Evolutionary conservation across 345 rosid species (phyloP).

Genomic region (Kernera saxatilis): DNA sequence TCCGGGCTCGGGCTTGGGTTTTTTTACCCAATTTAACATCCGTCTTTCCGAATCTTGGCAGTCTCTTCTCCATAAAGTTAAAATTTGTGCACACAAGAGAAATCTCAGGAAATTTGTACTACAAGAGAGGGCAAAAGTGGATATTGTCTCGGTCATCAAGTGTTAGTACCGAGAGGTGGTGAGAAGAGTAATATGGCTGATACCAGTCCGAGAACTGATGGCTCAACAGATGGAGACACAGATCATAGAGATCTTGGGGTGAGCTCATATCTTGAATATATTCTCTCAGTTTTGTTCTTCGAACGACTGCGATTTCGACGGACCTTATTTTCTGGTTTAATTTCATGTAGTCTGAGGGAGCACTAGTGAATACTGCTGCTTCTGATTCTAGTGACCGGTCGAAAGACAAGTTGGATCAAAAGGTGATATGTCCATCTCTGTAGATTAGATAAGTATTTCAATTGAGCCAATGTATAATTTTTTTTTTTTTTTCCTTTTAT

Average conservation of each 20-base stretch:
- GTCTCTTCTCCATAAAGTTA: background rate
- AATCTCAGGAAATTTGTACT: conserved; percentile 26
- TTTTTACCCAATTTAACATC: no score
- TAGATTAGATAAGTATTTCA: background rate
- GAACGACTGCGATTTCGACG: background rate
- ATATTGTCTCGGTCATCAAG: conserved; percentile 34
- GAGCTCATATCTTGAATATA: conserved; percentile 8
- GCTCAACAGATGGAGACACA: conserved; percentile 84
- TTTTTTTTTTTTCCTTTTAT: conserved; percentile 9
- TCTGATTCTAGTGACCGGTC: conserved; percentile 96
- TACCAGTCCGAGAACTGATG: conserved; percentile 86
- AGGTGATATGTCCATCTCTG: conserved; percentile 46
- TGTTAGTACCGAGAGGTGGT: conserved; percentile 42
- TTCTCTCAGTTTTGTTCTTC: background rate
- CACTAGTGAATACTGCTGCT: conserved; percentile 40
- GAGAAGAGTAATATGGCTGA: conserved; percentile 74
- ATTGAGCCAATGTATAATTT: background rate
- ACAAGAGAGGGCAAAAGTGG: conserved; percentile 37
- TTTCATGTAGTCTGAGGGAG: conserved; percentile 63
- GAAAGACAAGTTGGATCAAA: conserved; percentile 87
- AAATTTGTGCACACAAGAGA: background rate
- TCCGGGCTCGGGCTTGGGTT: no score
- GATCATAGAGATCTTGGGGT: conserved; percentile 89
- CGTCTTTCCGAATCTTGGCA: background rate
- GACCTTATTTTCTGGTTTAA: conserved; percentile 8